Conservation (phyloP, 2,329 filamentous ascomycete genomes). For the Aureobasidium namibiae region DNA sequence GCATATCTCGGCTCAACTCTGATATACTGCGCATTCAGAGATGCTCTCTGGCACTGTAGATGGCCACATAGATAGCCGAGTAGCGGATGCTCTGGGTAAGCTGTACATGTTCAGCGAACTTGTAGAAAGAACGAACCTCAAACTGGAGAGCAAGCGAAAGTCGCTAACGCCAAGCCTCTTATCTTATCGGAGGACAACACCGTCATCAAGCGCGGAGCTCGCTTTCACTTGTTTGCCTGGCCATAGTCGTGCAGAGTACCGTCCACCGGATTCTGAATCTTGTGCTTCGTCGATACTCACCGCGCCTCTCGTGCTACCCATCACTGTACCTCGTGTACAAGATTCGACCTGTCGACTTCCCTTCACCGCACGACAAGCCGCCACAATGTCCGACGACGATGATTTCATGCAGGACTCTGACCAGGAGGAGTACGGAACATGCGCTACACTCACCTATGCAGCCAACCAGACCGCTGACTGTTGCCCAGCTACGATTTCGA, state of each 20-base stretch:
- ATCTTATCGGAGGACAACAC: not conserved
- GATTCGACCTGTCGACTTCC: not conserved
- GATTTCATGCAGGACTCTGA: constrained; percentile 93
- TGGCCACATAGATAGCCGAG: no score
- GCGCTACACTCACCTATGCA: not conserved
- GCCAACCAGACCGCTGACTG: constrained; percentile 19
- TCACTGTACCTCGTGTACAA: not conserved
- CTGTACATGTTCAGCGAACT: not conserved
- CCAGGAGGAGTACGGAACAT: constrained; percentile 61
- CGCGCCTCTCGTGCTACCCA: not conserved
- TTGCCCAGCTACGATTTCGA: constrained; percentile 80
- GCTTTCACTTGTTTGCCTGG: not conserved
- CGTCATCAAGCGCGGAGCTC: not conserved
- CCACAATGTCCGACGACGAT: constrained; percentile 71
- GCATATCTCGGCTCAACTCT: not conserved
- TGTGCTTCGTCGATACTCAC: not conserved
- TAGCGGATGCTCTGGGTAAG: no score
- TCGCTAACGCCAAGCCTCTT: not conserved
- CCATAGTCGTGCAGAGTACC: not conserved
- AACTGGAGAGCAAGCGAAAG: not conserved
- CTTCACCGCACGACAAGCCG: constrained; percentile 7
- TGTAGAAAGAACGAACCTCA: not conserved
- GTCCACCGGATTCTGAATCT: not conserved
- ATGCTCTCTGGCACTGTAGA: not conserved
- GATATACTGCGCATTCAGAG: not conserved